Base-by-base conservation (phyloP, 176 grass and related monocot species). In the Carex myosuroides region DNA sequence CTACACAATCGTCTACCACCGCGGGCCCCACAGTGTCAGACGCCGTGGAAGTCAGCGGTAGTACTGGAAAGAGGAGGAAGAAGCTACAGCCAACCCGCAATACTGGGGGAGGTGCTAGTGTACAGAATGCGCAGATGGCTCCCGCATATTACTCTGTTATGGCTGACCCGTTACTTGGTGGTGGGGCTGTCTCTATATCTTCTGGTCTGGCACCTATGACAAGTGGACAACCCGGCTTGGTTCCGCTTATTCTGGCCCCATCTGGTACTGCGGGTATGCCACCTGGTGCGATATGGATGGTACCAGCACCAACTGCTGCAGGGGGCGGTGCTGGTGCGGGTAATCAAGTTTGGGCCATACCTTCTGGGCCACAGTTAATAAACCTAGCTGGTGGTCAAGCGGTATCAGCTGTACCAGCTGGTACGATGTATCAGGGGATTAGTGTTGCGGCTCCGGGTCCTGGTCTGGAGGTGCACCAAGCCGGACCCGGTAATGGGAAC, bases 81-180 rank as follows among this genome's bases (percentile, higher is more conserved):
- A 97, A 97, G 88, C 92, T 97, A 53, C 92, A 97, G 79, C 94
- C 94, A 18, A 92, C 87, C 24, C 92, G 90, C 17, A 92, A 88
- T 3, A 85, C 71, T 8, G 70, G 55, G 7, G 79, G 53, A 1
- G 12, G 39, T 39, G 65, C 71, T 73, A 53, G 56, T 37, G 24
- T 81, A 22, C 35, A 60, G 14, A 64, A 62, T 26, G 33, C 81
- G 2, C 64, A 89, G 59, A 39, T 68, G 8, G 8, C 70, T 32
- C 82, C 92, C 6, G 57, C 87, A 3, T 94, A 88, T 84, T 91
- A 97, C 75, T 86, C 94, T 6, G 64, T 88, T 30, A 55, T 87
- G 26, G 84, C 86, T 2, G 92, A 97, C 42, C 90, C 92, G 5
- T 82, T 94, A 18, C 88, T 94, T 41, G 83, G 90, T 41, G 90